Conservation (phyloP, 495 filamentous ascomycete species). For the Lepraria neglecta region DNA sequence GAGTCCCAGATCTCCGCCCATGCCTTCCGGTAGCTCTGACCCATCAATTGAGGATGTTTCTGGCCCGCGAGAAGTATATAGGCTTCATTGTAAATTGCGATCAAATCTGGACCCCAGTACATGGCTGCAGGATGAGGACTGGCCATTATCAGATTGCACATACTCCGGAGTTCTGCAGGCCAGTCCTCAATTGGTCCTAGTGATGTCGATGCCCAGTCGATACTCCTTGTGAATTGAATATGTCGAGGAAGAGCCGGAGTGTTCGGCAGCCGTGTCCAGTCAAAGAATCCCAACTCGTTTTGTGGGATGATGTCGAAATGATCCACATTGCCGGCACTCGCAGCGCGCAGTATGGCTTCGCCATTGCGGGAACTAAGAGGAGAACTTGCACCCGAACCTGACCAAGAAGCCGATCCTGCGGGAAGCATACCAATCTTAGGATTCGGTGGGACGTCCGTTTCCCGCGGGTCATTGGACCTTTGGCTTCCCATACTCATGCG, state of each 20-base stretch:
- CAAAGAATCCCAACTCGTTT: slow-evolving; percentile 41
- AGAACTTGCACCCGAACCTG: slow-evolving; percentile 3
- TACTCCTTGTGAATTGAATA: slow-evolving; percentile 57
- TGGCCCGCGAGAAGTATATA: slow-evolving; percentile 61
- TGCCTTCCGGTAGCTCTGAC: slow-evolving; percentile 52
- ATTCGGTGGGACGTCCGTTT: background rate
- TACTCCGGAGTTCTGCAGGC: slow-evolving; percentile 54
- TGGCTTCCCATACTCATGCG: slow-evolving; percentile 2
- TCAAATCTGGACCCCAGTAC: slow-evolving; percentile 62
- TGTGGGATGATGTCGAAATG: slow-evolving; percentile 14
- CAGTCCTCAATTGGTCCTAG: slow-evolving; percentile 62
- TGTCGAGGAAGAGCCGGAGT: slow-evolving; percentile 52
- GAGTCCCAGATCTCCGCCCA: slow-evolving; percentile 65
- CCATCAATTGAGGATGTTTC: slow-evolving; percentile 66
- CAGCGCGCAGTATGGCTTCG: slow-evolving; percentile 32
- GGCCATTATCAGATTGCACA: slow-evolving; percentile 65
- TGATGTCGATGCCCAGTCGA: slow-evolving; percentile 59
- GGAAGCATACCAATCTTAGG: background rate
- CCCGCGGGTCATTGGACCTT: background rate
- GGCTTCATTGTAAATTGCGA: slow-evolving; percentile 68
- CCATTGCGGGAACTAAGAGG: slow-evolving; percentile 15
- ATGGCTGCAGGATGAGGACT: slow-evolving; percentile 65
- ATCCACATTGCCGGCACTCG: slow-evolving; percentile 34
- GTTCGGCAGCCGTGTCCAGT: slow-evolving; percentile 61
- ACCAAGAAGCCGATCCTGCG: slow-evolving; percentile 4